Evolutionary conservation across 306 rosid species (phyloP).

Genomic region (Vachellia pachyceras): DNA sequence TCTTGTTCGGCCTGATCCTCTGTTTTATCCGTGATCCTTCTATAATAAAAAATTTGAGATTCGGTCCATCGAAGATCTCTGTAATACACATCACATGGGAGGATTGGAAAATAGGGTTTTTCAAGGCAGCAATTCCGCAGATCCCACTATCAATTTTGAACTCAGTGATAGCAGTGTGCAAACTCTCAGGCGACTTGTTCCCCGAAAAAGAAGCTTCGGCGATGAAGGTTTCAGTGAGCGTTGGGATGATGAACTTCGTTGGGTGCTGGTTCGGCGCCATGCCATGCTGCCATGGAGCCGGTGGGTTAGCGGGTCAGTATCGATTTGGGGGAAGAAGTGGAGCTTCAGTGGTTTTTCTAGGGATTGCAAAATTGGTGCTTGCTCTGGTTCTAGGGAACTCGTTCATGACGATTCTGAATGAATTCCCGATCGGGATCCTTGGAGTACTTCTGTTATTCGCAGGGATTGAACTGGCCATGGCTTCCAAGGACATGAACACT

Average conservation of each 20-base stretch:
- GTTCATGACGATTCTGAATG: constrained; percentile 56
- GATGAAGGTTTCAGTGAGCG: constrained; percentile 66
- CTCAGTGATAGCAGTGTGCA: constrained; percentile 83
- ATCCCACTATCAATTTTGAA: constrained; percentile 73
- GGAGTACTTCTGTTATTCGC: constrained; percentile 79
- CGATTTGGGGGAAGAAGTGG: constrained; percentile 87
- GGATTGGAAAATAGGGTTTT: constrained; percentile 74
- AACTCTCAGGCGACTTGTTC: constrained; percentile 75
- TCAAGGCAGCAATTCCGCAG: constrained; percentile 74
- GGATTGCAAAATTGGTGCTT: constrained; percentile 60
- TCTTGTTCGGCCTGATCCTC: constrained; percentile 58
- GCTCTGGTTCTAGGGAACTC: constrained; percentile 76
- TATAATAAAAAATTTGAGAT: constrained; percentile 48
- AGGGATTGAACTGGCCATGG: constrained; percentile 80
- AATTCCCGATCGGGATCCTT: constrained; percentile 67
- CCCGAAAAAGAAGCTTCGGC: constrained; percentile 79
- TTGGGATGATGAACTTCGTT: constrained; percentile 73
- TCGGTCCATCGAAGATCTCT: constrained; percentile 61
- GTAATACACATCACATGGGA: constrained; percentile 62
- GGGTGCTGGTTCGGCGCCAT: constrained; percentile 95
- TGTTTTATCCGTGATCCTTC: constrained; percentile 70
- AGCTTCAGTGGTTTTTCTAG: constrained; percentile 71
- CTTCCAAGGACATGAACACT: constrained; percentile 65
- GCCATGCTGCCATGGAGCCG: constrained; percentile 92
- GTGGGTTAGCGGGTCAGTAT: constrained; percentile 87